Evolutionary conservation across 352 stramenopile species (phyloP), one percentile per base, ranked within the genome.

Genomic region (Phytophthora sansomeana): DNA sequence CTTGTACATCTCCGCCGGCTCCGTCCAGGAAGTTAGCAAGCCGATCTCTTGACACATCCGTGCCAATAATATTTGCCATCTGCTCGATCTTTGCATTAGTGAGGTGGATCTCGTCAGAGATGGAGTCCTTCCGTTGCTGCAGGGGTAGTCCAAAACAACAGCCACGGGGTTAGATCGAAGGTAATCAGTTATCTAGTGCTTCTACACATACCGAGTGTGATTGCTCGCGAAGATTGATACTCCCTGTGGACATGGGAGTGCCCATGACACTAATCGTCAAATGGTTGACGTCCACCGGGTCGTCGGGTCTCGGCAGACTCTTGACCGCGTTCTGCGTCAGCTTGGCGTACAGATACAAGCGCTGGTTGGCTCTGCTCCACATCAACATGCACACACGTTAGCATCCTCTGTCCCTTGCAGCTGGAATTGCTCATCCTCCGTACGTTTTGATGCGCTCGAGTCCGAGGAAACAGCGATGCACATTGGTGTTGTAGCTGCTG

Each of bases 401-500:
- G 54, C 35, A 58, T 21, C 14, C 42, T 24, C 8, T 43, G 9
- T 1, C 13, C 6, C 6, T 39, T 39, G 13, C 33, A 6, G 0
- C 33, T 24, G 3, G 10, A 36, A 36, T 13, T 9, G 32, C 7
- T 9, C 32, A 11, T 11, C 32, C 13, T 1, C 75, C 66, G 39
- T 67, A 94, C 85, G 65, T 78, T 79, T 91, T 91, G 24, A 94
- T 90, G 26, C 85, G 83, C 51, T 92, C 85, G 6, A 96, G 75
- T 0, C 84, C 88, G n/a, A 96, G 67, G 29, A 95, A 96, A 54
- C 81, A 88, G 36, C 86, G 84, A 46, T 96, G 87, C 16, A 91
- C 77, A 52, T 87, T 94, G 6, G 80, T 92, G 49, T 95, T 90
- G 83, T 93, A 95, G 78, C 84, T 92, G 63, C 82, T 89, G 58